Percentiles rank a stretch among this genome's conserved stretches.
Conservation (phyloP, 2,329 filamentous ascomycete species). For the Calonectria pseudoreteaudii region DNA sequence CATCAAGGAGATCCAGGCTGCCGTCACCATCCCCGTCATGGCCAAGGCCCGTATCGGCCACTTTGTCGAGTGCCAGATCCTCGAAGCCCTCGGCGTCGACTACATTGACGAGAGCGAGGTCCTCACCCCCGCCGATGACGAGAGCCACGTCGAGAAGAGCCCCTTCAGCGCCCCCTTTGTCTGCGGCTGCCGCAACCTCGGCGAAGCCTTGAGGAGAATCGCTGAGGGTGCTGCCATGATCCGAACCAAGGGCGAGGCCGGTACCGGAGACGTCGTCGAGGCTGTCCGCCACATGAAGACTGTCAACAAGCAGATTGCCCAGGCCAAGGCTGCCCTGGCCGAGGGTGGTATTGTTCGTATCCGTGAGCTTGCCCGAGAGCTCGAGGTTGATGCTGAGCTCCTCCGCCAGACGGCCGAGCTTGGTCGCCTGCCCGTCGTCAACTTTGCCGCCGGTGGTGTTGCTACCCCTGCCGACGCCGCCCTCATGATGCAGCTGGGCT, state of each 20-base stretch:
- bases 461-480: conserved; percentile 98
- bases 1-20: conserved; percentile 94
- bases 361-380: conserved; percentile 82
- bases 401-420: conserved; percentile 89
- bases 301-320: conserved; percentile 83
- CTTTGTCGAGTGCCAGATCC: conserved; percentile 98
- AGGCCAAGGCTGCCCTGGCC: conserved; percentile 79
- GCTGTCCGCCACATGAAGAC: conserved; percentile 96
- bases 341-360: conserved; percentile 64
- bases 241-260: conserved; percentile 97
- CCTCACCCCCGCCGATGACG: conserved; percentile 91
- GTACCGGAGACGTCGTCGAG: conserved; percentile 96
- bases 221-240: conserved; percentile 98
- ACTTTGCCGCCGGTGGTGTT: conserved; percentile 98
- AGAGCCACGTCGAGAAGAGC: conserved; percentile 92
- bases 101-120: conserved; percentile 99
- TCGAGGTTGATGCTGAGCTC: conserved; percentile 81
- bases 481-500: conserved; percentile 98
- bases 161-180: conserved; percentile 89
- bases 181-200: conserved; percentile 93
- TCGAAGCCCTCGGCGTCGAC: conserved; percentile 93
- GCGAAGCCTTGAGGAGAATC: conserved; percentile 91
- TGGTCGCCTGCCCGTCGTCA: conserved; percentile 91
- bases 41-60: conserved; percentile 98
- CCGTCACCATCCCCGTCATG: conserved; percentile 98